Base-by-base conservation (phyloP, 306 rosid species). In the Citrullus mucosospermus region DNA sequence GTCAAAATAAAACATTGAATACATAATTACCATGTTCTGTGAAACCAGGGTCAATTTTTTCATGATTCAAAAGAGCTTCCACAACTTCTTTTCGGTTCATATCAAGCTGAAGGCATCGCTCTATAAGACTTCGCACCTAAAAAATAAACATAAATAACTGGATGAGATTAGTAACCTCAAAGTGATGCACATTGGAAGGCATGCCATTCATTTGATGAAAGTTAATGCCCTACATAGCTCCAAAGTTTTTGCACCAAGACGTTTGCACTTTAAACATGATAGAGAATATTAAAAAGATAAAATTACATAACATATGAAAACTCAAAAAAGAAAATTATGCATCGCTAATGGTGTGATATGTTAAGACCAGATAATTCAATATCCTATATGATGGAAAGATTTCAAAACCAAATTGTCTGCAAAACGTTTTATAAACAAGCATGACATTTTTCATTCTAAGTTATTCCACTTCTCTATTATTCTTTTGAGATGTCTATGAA, bases 11-110 rank as follows among this genome's bases (percentile, higher is more conserved):
- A 51, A 14, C 54, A 44, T 48, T 5, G 20, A 72, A 28, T 25
- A 16, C 25, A 72, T 28, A 11, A 30, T 86, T 92, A 95, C 98
- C 97, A 71, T 88, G 90, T 81, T 93, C 93, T 4, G 97, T 95
- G 83, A 95, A 95, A 84, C 92, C 91, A 74, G 97, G 98, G 83
- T 95, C 97, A 80, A 95, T 92, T 79, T 92, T 95, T 61, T 96
- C 98, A 82, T 91, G 88, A 76, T 73, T 82, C 74, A 88, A 80
- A 48, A 95, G 88, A 28, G 86, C 88, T 36, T 89, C 93, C 78
- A 88, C 94, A 69, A 89, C 92, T 90, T 95, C 97, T 81, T 84
- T 91, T 80, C 83, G 91, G 84, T 81, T 91, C 98, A 95, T 95
- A 82, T 95, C 93, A 32, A 92, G 90, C 80, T 95, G 98, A 15